Percentiles rank a stretch among this genome's conserved stretches.
Evolutionary conservation across 495 filamentous ascomycete species (phyloP).

Genomic region (Xylaria bambusicola): DNA sequence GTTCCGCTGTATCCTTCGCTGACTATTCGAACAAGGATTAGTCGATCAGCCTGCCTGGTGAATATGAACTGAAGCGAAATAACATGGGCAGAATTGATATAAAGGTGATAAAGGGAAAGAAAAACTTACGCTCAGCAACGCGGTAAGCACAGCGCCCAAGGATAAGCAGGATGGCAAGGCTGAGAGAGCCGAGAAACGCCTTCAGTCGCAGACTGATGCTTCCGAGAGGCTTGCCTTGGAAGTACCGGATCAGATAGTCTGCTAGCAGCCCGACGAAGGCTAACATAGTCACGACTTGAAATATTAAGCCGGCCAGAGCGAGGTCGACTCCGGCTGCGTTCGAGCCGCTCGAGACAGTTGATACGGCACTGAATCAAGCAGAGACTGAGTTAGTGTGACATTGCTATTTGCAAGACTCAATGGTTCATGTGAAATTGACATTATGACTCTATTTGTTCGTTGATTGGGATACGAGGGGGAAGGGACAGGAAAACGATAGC

Average conservation of each 20-base stretch:
- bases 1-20: slow-evolving; percentile 46
- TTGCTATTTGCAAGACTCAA: too few relatives aligned
- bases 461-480: too few relatives aligned
- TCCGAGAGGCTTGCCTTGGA: slow-evolving; percentile 8
- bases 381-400: too few relatives aligned
- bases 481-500: too few relatives aligned
- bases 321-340: slow-evolving; percentile 45
- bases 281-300: slow-evolving; percentile 48
- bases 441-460: too few relatives aligned
- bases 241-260: slow-evolving; percentile 47
- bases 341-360: slow-evolving; percentile 24
- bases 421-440: too few relatives aligned
- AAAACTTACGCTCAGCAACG: slow-evolving; percentile 42
- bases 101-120: not conserved
- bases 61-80: not conserved
- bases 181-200: slow-evolving; percentile 48
- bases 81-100: not conserved
- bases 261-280: slow-evolving; percentile 44
- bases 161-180: slow-evolving; percentile 46
- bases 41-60: slow-evolving; percentile 35
- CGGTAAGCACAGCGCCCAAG: slow-evolving; percentile 51
- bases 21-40: slow-evolving; percentile 17
- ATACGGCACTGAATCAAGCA: slow-evolving; percentile 39
- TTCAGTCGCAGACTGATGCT: slow-evolving; percentile 31
- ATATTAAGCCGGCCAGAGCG: slow-evolving; percentile 48